phyloP scores from a whole-genome alignment of 129 eudicot species.

The Apium graveolens region DNA sequence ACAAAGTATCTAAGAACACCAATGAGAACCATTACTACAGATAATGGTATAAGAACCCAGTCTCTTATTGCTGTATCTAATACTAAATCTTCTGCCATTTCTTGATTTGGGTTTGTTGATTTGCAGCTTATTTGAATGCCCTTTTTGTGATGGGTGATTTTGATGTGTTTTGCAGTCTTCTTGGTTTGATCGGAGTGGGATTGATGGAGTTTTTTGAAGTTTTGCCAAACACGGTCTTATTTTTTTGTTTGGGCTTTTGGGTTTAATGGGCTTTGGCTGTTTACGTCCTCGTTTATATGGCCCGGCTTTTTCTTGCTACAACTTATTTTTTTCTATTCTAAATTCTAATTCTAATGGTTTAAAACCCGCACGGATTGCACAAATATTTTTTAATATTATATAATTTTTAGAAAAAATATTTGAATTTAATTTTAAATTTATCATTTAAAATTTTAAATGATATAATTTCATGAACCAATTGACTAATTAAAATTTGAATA shows the following conservation, averaged over 20 bases:
- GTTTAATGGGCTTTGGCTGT: neutral
- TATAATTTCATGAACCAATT: too few species aligned
- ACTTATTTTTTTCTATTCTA: too few species aligned
- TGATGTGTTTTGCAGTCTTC: neutral
- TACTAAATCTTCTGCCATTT: slow-evolving; percentile 87
- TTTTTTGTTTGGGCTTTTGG: neutral
- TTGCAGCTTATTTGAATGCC: neutral
- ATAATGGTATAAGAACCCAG: slow-evolving; percentile 86
- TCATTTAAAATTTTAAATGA: too few species aligned
- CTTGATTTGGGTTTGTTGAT: neutral
- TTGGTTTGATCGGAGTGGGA: slow-evolving; percentile 5
- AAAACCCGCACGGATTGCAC: too few species aligned
- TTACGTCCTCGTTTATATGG: neutral
- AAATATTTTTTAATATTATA: too few species aligned
- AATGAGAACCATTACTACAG: slow-evolving; percentile 95
- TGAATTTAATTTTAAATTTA: too few species aligned
- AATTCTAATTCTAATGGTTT: too few species aligned
- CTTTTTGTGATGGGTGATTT: neutral
- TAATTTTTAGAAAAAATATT: too few species aligned
- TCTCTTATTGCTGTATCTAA: slow-evolving; percentile 95
- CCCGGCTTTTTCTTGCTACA: neutral
- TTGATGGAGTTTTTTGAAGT: neutral
- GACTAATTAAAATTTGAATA: too few species aligned
- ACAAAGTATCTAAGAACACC: slow-evolving; percentile 95
- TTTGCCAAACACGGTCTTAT: slow-evolving; percentile 4